A percentile compares a stretch with the other conserved stretches of the same genome.
phyloP scores from a whole-genome alignment of 2,329 filamentous ascomycete genomes.

The Taxawa tesnikishii region DNA sequence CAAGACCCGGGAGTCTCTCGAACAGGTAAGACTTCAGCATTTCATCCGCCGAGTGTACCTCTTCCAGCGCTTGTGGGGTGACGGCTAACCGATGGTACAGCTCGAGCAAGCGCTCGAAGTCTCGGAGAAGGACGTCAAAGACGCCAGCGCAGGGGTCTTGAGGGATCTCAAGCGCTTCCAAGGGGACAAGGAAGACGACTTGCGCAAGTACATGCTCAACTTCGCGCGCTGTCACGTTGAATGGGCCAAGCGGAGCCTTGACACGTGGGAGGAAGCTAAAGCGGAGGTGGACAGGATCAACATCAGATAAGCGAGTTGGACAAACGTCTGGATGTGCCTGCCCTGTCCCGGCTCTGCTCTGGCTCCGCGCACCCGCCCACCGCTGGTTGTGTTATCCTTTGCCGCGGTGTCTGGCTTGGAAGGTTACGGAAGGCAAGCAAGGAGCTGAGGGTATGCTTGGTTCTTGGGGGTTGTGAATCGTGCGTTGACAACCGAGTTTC shows the following conservation, averaged over 20 bases:
- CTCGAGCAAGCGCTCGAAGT: conserved; percentile 84
- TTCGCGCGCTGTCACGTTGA: conserved; percentile 89
- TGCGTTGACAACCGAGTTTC: too few species aligned
- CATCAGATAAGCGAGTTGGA: conserved; percentile 15
- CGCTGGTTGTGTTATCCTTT: too few species aligned
- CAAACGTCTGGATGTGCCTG: too few species aligned
- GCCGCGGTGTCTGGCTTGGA: too few species aligned
- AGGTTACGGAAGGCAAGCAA: too few species aligned
- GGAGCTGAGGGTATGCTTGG: too few species aligned
- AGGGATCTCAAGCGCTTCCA: conserved; percentile 90
- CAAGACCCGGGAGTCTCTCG: conserved; percentile 82
- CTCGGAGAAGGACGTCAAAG: conserved; percentile 82
- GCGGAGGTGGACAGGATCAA: conserved; percentile 83
- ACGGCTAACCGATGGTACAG: conserved; percentile 36
- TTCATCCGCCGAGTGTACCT: not conserved
- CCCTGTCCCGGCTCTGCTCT: too few species aligned
- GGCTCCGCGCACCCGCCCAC: too few species aligned
- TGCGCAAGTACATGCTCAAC: conserved; percentile 88
- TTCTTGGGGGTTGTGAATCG: too few species aligned
- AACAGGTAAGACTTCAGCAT: conserved; percentile 30
- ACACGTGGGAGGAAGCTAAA: conserved; percentile 85
- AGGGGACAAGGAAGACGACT: conserved; percentile 85
- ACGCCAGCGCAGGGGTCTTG: conserved; percentile 79
- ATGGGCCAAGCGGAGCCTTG: conserved; percentile 84
- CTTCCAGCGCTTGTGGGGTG: too few species aligned